These are phyloP conservation scores for Craterostigma plantagineum DNA, from an alignment of 257 asterid species.

Conservation along the genomic window DNA sequence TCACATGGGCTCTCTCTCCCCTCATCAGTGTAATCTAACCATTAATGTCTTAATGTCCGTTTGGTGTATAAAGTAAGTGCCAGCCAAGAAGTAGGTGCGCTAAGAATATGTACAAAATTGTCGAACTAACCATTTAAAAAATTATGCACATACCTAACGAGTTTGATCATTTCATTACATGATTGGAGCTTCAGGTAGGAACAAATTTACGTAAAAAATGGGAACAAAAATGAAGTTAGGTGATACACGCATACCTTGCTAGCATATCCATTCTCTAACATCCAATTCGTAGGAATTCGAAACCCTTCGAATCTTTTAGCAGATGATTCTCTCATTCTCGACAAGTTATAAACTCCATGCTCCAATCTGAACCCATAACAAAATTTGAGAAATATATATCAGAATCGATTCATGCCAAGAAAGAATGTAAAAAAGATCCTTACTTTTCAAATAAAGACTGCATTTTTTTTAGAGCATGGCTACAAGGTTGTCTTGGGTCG, in stretches of 20 bases:
- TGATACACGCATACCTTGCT: conserved; percentile 30
- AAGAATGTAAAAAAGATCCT: neutral
- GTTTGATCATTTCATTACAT: too few species aligned
- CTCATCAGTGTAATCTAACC: conserved; percentile 8
- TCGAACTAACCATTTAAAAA: too few species aligned
- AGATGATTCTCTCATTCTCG: conserved; percentile 54
- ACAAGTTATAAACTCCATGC: conserved; percentile 48
- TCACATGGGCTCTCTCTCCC: conserved; percentile 29
- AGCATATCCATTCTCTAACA: conserved; percentile 58
- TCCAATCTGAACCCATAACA: conserved; percentile 35
- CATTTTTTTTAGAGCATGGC: conserved; percentile 45
- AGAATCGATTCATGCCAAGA: neutral
- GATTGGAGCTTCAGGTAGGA: too few species aligned
- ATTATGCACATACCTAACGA: too few species aligned
- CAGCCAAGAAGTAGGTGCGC: too few species aligned
- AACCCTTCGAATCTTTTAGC: conserved; percentile 39
- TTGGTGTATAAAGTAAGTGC: too few species aligned
- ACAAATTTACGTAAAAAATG: too few species aligned
- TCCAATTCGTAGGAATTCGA: conserved; percentile 70
- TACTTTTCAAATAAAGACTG: conserved; percentile 55
- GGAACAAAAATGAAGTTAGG: neutral
- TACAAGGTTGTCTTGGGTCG: conserved; percentile 41
- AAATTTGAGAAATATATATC: conserved; percentile 1
- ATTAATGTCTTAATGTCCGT: conserved; percentile 2
- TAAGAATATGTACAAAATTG: too few species aligned